Conservation (phyloP, 345 rosid genomes). For the Schrenkiella parvula region DNA sequence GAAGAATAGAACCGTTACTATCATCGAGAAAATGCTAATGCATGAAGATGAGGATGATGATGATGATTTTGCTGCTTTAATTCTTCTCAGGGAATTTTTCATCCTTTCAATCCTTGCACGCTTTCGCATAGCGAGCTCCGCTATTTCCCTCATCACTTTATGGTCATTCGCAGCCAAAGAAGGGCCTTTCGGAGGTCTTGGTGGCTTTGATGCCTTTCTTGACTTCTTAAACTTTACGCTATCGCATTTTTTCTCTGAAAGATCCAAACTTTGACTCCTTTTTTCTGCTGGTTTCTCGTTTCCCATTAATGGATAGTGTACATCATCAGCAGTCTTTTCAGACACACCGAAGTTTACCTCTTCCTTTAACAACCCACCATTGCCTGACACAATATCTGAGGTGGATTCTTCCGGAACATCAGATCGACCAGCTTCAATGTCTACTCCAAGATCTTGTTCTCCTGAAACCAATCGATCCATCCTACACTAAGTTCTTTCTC, state of each 20-base stretch:
- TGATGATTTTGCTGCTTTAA: slow-evolving; percentile 44
- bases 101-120: slow-evolving; percentile 70
- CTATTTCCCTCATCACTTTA: slow-evolving; percentile 63
- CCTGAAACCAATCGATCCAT: slow-evolving; percentile 37
- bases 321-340: slow-evolving; percentile 29
- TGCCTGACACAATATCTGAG: slow-evolving; percentile 21
- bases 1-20: slow-evolving; percentile 59
- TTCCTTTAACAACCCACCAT: slow-evolving; percentile 13
- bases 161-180: slow-evolving; percentile 67
- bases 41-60: slow-evolving; percentile 46
- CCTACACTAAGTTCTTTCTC: not conserved
- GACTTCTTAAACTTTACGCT: slow-evolving; percentile 43
- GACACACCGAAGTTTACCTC: slow-evolving; percentile 3
- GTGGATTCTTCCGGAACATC: slow-evolving; percentile 17
- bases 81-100: slow-evolving; percentile 53
- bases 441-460: slow-evolving; percentile 45
- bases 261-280: slow-evolving; percentile 22
- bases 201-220: slow-evolving; percentile 78
- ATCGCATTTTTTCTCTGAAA: slow-evolving; percentile 17
- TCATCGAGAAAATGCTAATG: slow-evolving; percentile 54
- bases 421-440: slow-evolving; percentile 55
- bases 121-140: slow-evolving; percentile 71
- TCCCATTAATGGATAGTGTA: slow-evolving; percentile 9
- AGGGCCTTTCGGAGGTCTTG: slow-evolving; percentile 76
- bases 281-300: slow-evolving; percentile 18